These are phyloP conservation scores for Alternaria sp. DNA, from an alignment of 2,329 filamentous ascomycete species.

Conservation along the genomic window DNA sequence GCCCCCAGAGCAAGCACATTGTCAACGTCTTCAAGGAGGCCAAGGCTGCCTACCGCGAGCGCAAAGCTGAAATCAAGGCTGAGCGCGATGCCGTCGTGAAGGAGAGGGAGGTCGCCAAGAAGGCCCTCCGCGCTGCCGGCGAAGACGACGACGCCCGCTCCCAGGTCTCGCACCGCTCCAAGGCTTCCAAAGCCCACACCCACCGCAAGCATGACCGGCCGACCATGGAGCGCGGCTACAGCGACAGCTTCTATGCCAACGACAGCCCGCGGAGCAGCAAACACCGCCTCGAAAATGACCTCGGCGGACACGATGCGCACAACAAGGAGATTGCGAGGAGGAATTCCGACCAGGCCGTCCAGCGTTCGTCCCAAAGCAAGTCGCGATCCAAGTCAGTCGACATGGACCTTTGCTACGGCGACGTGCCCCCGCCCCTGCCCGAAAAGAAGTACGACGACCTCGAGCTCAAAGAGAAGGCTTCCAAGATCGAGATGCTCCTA, in stretches of 20 bases:
- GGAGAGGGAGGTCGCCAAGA: slow-evolving; percentile 67
- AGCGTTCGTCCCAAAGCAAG: slow-evolving; percentile 21
- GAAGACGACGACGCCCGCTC: slow-evolving; percentile 51
- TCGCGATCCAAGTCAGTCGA: slow-evolving; percentile 65
- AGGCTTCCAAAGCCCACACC: slow-evolving; percentile 31
- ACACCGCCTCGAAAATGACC: slow-evolving; percentile 44
- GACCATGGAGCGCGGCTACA: slow-evolving; percentile 54
- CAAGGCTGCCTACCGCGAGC: slow-evolving; percentile 84
- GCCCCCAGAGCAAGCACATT: slow-evolving; percentile 82
- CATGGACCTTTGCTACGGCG: slow-evolving; percentile 91
- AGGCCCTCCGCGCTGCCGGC: slow-evolving; percentile 53
- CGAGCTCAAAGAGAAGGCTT: slow-evolving; percentile 73
- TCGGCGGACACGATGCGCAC: slow-evolving; percentile 42
- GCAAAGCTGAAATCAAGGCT: slow-evolving; percentile 81
- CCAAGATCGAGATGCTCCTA: slow-evolving; percentile 77
- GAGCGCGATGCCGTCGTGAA: slow-evolving; percentile 68
- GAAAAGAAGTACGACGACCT: slow-evolving; percentile 60
- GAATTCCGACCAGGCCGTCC: slow-evolving; percentile 51
- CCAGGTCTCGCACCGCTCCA: slow-evolving; percentile 39
- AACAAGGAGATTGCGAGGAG: slow-evolving; percentile 53
- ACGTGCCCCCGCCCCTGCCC: slow-evolving; percentile 74
- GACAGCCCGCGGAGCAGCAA: slow-evolving; percentile 36
- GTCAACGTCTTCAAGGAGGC: slow-evolving; percentile 92
- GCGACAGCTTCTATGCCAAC: slow-evolving; percentile 57
- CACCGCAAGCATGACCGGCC: slow-evolving; percentile 44